These are phyloP conservation scores for Logfia minima DNA, from an alignment of 129 eudicot species.

Conservation along the genomic window DNA sequence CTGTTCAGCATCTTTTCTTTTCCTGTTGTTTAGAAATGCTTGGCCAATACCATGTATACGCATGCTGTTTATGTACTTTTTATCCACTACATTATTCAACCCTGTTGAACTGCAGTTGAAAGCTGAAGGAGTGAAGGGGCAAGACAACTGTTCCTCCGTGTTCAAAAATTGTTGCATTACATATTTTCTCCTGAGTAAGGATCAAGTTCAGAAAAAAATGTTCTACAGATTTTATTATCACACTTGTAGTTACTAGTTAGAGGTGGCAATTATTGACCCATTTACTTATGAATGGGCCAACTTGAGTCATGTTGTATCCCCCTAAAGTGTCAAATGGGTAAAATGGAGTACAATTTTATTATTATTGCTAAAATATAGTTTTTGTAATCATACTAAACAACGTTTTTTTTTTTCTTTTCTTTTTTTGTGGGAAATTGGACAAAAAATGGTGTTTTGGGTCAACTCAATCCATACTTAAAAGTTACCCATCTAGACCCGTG, in stretches of 20 bases:
- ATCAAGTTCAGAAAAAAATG: conserved; percentile 13
- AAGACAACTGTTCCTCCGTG: conserved; percentile 43
- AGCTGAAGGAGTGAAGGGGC: conserved; percentile 65
- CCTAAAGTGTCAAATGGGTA: neutral
- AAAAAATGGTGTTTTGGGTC: neutral
- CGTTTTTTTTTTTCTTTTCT: neutral
- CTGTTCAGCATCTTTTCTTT: conserved; percentile 55
- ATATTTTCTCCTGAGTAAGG: conserved; percentile 66
- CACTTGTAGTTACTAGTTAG: conserved; percentile 1
- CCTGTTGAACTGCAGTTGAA: conserved; percentile 40
- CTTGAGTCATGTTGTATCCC: neutral
- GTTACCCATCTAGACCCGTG: neutral
- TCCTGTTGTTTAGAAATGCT: conserved; percentile 73
- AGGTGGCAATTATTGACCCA: conserved; percentile 1
- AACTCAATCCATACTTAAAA: neutral
- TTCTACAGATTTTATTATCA: conserved; percentile 2
- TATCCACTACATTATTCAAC: conserved; percentile 31
- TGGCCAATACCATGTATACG: conserved; percentile 57
- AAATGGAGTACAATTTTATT: neutral
- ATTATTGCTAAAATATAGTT: neutral
- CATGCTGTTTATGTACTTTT: conserved; percentile 47
- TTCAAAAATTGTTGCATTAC: conserved; percentile 63
- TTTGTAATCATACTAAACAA: neutral
- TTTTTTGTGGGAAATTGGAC: too few relatives aligned
- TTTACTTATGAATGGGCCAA: neutral